Percentiles rank a stretch among this genome's conserved stretches.
Conservation (phyloP, 257 asterid species). For the Solanum neorickii region DNA sequence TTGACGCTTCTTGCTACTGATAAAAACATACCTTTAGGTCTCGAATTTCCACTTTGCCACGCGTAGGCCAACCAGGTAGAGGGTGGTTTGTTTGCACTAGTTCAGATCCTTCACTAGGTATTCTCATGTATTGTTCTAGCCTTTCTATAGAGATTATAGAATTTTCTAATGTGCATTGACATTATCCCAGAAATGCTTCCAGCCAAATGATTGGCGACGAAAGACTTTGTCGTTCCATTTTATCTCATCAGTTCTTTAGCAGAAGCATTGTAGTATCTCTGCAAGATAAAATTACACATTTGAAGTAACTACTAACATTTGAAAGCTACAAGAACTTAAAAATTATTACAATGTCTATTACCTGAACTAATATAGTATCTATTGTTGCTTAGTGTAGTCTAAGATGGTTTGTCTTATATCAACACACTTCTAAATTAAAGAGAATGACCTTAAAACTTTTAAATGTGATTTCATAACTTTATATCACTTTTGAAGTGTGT, state of each 20-base stretch:
- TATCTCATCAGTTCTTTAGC: not conserved
- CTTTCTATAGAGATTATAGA: not conserved
- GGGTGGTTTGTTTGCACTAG: not conserved
- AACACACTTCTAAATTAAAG: no score
- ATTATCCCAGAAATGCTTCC: not conserved
- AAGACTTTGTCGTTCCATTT: not conserved
- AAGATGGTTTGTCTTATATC: no score
- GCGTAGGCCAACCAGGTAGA: not conserved
- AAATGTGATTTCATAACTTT: no score
- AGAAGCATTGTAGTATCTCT: not conserved
- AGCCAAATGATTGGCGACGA: not conserved
- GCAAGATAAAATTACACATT: not conserved
- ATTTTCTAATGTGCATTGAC: not conserved
- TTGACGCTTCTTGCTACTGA: not conserved
- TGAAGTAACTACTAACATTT: no score
- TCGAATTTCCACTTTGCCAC: not conserved
- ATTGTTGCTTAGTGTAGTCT: no score
- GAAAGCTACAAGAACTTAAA: not conserved
- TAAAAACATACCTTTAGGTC: not conserved
- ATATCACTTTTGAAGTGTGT: no score
- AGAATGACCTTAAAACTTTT: no score
- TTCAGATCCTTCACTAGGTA: not conserved
- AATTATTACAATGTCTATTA: not conserved
- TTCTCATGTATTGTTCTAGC: not conserved
- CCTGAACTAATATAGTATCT: not conserved